These are phyloP conservation scores for Drosera capensis DNA, from an alignment of 148 eudicot species.

Conservation along the genomic window DNA sequence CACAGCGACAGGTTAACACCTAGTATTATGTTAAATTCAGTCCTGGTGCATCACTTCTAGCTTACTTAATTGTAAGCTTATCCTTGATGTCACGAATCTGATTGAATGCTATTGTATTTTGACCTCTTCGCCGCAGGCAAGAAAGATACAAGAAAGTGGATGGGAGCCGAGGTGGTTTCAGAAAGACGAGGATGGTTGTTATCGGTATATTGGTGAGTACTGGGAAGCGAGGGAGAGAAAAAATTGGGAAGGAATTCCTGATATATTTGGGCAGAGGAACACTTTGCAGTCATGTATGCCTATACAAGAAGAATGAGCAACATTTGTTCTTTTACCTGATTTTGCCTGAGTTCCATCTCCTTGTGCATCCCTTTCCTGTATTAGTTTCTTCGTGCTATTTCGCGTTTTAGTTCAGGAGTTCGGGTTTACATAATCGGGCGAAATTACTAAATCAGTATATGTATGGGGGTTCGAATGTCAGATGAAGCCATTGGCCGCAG, in stretches of 20 bases:
- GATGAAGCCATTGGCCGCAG: no score
- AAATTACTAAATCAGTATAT: no score
- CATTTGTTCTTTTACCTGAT: no score
- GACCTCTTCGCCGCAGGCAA: conserved; percentile 36
- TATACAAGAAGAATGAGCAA: conserved; percentile 40
- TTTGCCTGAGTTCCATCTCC: no score
- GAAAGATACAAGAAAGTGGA: conserved; percentile 88
- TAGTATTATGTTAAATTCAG: neutral
- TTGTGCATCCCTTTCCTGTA: no score
- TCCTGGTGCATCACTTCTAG: no score
- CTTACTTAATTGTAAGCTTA: no score
- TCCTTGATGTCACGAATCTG: no score
- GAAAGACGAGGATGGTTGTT: conserved; percentile 82
- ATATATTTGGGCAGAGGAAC: conserved; percentile 56
- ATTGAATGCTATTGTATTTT: neutral
- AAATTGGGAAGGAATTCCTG: conserved; percentile 58
- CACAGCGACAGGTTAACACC: conserved; percentile 68
- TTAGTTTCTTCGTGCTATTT: no score
- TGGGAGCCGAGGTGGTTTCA: conserved; percentile 92
- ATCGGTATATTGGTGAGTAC: conserved; percentile 63
- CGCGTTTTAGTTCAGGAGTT: no score
- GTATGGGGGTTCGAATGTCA: no score
- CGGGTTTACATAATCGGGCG: no score
- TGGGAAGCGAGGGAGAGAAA: conserved; percentile 76
- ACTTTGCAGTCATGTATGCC: conserved; percentile 20